Evolutionary conservation across 1,284 basidiomycete species (phyloP).

Genomic region (Termitomyces sp.): DNA sequence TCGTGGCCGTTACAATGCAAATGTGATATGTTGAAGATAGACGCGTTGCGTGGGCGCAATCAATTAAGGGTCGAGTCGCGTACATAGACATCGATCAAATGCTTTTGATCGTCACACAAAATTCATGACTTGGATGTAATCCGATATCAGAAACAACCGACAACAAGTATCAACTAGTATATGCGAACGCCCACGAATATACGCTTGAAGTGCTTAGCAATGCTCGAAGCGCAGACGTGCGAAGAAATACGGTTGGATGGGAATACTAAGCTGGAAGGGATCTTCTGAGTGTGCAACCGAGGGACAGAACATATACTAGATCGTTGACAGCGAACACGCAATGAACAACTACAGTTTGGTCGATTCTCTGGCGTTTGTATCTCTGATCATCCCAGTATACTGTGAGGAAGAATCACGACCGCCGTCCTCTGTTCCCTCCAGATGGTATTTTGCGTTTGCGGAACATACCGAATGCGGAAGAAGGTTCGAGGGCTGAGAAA

Average conservation of each 20-base stretch:
- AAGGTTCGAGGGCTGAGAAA: conserved; percentile 1
- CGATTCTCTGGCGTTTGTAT: neutral
- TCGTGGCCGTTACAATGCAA: no score
- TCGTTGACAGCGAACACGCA: neutral
- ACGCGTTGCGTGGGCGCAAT: no score
- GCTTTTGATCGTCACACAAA: no score
- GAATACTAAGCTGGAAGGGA: neutral
- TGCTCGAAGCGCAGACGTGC: neutral
- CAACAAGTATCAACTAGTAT: neutral
- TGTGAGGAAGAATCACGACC: conserved; percentile 7
- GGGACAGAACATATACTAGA: neutral
- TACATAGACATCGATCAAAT: no score
- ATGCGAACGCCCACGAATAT: no score
- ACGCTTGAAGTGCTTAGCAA: no score
- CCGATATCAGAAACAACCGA: neutral
- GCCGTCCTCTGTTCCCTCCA: conserved; percentile 27
- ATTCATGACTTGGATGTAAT: no score
- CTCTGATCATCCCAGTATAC: neutral
- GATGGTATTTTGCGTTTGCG: conserved; percentile 34
- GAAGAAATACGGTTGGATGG: neutral
- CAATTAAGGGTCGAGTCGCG: no score
- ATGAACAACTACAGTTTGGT: neutral
- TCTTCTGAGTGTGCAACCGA: no score
- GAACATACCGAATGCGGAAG: conserved; percentile 23
- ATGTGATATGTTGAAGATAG: no score